Evolutionary conservation across 768 basidiomycete genomes (phyloP).

Genomic region (Pleurotus cornucopiae): DNA sequence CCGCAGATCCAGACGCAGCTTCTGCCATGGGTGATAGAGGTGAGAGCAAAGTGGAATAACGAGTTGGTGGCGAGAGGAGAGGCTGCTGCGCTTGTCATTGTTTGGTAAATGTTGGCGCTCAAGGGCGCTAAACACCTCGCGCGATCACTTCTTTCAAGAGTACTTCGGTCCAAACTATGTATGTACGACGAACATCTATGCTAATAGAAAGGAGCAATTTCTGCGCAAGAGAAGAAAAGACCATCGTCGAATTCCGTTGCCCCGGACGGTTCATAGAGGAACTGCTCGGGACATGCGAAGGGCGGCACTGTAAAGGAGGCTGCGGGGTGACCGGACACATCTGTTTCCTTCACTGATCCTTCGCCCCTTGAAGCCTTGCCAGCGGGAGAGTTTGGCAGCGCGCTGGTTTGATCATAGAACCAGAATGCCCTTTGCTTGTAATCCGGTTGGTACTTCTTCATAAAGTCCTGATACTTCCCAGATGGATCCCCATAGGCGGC

Average conservation of each 20-base stretch:
- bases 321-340: slow-evolving; percentile 5
- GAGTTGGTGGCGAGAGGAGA: slow-evolving; percentile 8
- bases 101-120: background rate
- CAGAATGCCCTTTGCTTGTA: slow-evolving; percentile 38
- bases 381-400: slow-evolving; percentile 33
- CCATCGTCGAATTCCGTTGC: slow-evolving; percentile 17
- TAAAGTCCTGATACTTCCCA: slow-evolving; percentile 42
- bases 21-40: slow-evolving; percentile 56
- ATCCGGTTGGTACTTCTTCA: slow-evolving; percentile 24
- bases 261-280: background rate
- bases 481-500: slow-evolving; percentile 51
- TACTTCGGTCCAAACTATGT: no score
- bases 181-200: slow-evolving; percentile 26
- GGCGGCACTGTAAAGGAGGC: no score
- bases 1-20: slow-evolving; percentile 65
- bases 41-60: slow-evolving; percentile 9
- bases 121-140: no score
- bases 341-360: slow-evolving; percentile 9
- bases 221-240: slow-evolving; percentile 39
- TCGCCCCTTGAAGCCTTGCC: slow-evolving; percentile 19
- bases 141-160: no score
- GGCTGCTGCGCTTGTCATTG: slow-evolving; percentile 8
- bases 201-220: slow-evolving; percentile 18
- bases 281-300: no score
- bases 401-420: slow-evolving; percentile 43